Evolutionary conservation across 2,329 filamentous ascomycete genomes (phyloP).

Genomic region (Aspergillus felis): DNA sequence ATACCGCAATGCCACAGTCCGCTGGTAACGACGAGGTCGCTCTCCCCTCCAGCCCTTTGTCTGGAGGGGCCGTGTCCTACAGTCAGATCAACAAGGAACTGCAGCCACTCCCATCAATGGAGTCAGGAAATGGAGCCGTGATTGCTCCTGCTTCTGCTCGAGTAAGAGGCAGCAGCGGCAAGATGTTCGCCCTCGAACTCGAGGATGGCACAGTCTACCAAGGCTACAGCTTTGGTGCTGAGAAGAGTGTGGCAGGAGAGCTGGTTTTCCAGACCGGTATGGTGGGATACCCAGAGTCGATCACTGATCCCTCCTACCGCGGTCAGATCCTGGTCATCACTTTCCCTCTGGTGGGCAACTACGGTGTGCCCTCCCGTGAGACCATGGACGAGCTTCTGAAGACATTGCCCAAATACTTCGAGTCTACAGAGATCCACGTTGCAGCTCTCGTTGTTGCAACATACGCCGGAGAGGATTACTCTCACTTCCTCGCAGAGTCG

Average conservation of each 20-base stretch:
- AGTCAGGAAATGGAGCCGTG: slow-evolving; percentile 30
- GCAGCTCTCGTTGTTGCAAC: slow-evolving; percentile 86
- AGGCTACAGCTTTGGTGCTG: slow-evolving; percentile 92
- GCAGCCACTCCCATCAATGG: slow-evolving; percentile 28
- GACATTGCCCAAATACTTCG: slow-evolving; percentile 87
- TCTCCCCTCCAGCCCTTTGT: slow-evolving; percentile 37
- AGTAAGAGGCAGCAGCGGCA: slow-evolving; percentile 50
- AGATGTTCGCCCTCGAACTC: slow-evolving; percentile 81
- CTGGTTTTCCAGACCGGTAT: slow-evolving; percentile 99
- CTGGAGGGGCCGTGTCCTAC: slow-evolving; percentile 39
- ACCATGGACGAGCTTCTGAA: slow-evolving; percentile 78
- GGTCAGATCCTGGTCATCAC: slow-evolving; percentile 96
- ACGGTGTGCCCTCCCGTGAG: slow-evolving; percentile 88
- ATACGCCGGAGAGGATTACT: slow-evolving; percentile 92
- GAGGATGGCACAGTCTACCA: slow-evolving; percentile 88
- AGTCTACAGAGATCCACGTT: slow-evolving; percentile 88
- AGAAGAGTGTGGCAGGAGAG: slow-evolving; percentile 92
- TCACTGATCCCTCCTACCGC: slow-evolving; percentile 83
- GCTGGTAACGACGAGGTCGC: slow-evolving; percentile 27
- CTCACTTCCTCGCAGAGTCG: slow-evolving; percentile 85
- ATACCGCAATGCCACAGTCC: slow-evolving; percentile 28
- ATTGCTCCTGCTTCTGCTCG: slow-evolving; percentile 60
- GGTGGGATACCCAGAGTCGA: slow-evolving; percentile 96
- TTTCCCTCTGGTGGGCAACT: slow-evolving; percentile 94
- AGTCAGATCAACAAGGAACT: slow-evolving; percentile 29